These are phyloP conservation scores for Dalbergia cultrata DNA, from an alignment of 306 rosid genomes.

Conservation along the genomic window DNA sequence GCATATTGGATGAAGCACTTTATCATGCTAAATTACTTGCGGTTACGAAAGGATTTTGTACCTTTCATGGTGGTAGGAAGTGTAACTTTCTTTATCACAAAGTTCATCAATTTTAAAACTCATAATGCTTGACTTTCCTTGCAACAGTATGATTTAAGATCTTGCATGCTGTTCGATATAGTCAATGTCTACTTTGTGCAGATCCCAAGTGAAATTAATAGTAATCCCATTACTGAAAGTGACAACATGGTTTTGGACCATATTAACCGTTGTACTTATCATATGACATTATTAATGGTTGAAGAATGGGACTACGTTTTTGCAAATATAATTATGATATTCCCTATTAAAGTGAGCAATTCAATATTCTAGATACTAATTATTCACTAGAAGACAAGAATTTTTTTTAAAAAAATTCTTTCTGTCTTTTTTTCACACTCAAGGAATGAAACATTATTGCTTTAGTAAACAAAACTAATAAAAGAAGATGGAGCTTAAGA, in stretches of 20 bases:
- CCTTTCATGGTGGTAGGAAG: slow-evolving; percentile 61
- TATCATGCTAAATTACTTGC: slow-evolving; percentile 53
- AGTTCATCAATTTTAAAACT: slow-evolving; percentile 44
- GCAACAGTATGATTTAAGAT: slow-evolving; percentile 53
- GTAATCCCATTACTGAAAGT: slow-evolving; percentile 54
- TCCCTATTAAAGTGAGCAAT: slow-evolving; percentile 43
- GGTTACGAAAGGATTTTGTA: slow-evolving; percentile 52
- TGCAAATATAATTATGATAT: slow-evolving; percentile 50
- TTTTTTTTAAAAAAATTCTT: slow-evolving; percentile 10
- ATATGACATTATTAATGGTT: slow-evolving; percentile 46
- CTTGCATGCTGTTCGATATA: slow-evolving; percentile 49
- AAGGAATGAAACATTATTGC: slow-evolving; percentile 45
- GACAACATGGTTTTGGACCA: slow-evolving; percentile 56
- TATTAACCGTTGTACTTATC: slow-evolving; percentile 42
- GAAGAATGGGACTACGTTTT: slow-evolving; percentile 45
- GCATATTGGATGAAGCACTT: slow-evolving; percentile 59
- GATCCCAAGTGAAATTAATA: slow-evolving; percentile 40
- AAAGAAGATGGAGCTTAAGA: not conserved
- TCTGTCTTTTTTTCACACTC: slow-evolving; percentile 34
- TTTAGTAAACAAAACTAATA: slow-evolving; percentile 2
- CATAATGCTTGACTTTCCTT: slow-evolving; percentile 57
- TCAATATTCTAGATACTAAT: slow-evolving; percentile 44
- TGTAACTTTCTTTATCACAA: slow-evolving; percentile 47
- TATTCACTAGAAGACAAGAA: slow-evolving; percentile 47
- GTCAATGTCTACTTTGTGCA: slow-evolving; percentile 49